Conservation (phyloP, 2,329 filamentous ascomycete species). For the Fusarium musae region DNA sequence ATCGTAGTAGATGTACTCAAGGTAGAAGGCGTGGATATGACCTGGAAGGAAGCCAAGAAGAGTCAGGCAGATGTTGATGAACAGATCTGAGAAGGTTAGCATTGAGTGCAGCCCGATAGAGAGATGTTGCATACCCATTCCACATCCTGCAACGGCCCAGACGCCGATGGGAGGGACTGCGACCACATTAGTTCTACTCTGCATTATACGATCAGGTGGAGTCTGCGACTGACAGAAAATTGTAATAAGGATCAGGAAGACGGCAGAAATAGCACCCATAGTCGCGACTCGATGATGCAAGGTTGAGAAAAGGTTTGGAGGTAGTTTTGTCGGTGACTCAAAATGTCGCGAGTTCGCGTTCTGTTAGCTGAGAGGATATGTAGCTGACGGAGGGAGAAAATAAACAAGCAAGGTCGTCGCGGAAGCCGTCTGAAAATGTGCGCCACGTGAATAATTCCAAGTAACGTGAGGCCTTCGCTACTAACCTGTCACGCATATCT, state of each 20-base stretch:
- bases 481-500: not conserved
- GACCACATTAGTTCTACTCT: constrained; percentile 34
- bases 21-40: constrained; percentile 82
- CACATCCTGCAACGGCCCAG: constrained; percentile 72
- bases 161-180: constrained; percentile 75
- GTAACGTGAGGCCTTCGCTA: constrained; percentile 22
- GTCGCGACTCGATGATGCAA: constrained; percentile 40
- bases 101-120: not conserved
- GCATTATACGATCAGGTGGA: not conserved
- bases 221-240: constrained; percentile 58
- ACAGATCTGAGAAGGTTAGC: constrained; percentile 58
- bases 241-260: constrained; percentile 64
- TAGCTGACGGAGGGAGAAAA: not conserved
- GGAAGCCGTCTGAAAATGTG: constrained; percentile 4
- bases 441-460: constrained; percentile 13
- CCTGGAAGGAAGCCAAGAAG: constrained; percentile 79
- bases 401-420: not conserved
- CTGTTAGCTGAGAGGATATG: not conserved
- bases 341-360: not conserved
- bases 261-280: constrained; percentile 62
- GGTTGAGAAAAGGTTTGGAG: not conserved
- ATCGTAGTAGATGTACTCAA: constrained; percentile 86
- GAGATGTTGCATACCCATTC: constrained; percentile 55
- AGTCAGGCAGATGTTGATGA: constrained; percentile 75
- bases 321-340: not conserved